Evolutionary conservation across 805 yeast genomes (phyloP).

Genomic region (Yarrowia sp.): DNA sequence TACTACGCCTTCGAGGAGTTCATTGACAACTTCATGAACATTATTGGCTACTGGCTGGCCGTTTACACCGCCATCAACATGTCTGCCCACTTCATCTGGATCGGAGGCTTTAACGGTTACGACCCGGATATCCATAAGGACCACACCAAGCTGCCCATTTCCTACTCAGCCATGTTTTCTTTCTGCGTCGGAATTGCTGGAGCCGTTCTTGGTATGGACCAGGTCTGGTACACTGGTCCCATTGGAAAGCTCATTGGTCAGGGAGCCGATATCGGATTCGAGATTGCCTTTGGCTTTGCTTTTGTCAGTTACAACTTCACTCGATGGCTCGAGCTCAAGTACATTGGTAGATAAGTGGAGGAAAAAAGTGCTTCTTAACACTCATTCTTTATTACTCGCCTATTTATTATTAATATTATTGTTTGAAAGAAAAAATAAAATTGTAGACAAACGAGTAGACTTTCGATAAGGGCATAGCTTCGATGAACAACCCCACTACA

Average conservation of each 20-base stretch:
- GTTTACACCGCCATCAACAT: constrained; percentile 77
- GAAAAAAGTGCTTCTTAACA: constrained; percentile 33
- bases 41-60: constrained; percentile 90
- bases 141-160: constrained; percentile 68
- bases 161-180: constrained; percentile 78
- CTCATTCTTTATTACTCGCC: constrained; percentile 14
- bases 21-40: constrained; percentile 86
- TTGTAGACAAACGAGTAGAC: neutral
- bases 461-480: too few relatives aligned
- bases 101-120: constrained; percentile 66
- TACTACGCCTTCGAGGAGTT: constrained; percentile 74
- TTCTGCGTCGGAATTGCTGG: constrained; percentile 87
- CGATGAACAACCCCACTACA: too few relatives aligned
- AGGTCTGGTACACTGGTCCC: constrained; percentile 82
- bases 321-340: constrained; percentile 73
- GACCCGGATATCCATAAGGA: constrained; percentile 68
- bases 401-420: constrained; percentile 17
- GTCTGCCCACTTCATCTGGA: constrained; percentile 85
- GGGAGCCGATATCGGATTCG: constrained; percentile 91
- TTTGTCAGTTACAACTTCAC: constrained; percentile 63
- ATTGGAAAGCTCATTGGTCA: constrained; percentile 66
- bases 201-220: constrained; percentile 85
- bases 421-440: neutral
- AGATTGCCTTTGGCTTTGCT: constrained; percentile 71
- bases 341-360: constrained; percentile 52